Conservation (phyloP, 306 rosid species). For the Vachellia collinsii region DNA sequence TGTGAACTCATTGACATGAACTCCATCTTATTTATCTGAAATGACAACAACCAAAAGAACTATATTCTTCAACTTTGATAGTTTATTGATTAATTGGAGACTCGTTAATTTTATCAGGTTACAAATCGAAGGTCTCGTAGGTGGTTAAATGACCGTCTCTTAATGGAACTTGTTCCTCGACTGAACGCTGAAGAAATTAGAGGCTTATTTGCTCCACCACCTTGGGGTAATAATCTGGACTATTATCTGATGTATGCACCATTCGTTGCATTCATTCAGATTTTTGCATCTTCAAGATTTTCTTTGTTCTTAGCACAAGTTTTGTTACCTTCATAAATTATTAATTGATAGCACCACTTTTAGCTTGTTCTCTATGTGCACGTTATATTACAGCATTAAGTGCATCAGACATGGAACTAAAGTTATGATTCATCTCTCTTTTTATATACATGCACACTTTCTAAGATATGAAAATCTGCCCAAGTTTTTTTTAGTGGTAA, state of each 20-base stretch:
- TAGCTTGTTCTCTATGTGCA: not conserved
- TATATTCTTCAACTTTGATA: slow-evolving; percentile 4
- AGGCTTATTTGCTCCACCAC: slow-evolving; percentile 98
- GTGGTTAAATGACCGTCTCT: slow-evolving; percentile 87
- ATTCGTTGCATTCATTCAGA: slow-evolving; percentile 16
- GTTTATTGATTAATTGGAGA: slow-evolving; percentile 12
- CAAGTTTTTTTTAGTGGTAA: slow-evolving; percentile 28
- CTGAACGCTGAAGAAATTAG: slow-evolving; percentile 88
- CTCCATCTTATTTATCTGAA: not conserved
- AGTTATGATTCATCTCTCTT: not conserved
- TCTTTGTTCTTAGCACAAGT: not conserved
- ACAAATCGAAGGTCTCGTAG: slow-evolving; percentile 82
- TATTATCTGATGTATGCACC: slow-evolving; percentile 21
- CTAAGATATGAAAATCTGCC: slow-evolving; percentile 7
- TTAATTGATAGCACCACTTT: slow-evolving; percentile 3
- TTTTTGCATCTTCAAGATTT: slow-evolving; percentile 26
- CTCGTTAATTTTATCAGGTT: slow-evolving; percentile 54
- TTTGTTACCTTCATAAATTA: not conserved
- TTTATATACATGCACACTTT: not conserved
- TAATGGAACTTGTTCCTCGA: slow-evolving; percentile 90
- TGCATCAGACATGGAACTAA: not conserved
- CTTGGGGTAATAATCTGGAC: slow-evolving; percentile 62
- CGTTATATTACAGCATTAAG: slow-evolving; percentile 3
- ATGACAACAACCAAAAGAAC: not conserved
- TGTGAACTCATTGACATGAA: not conserved